Evolutionary conservation across 2,329 filamentous ascomycete genomes (phyloP).

Genomic region (Fusarium pilosicola): DNA sequence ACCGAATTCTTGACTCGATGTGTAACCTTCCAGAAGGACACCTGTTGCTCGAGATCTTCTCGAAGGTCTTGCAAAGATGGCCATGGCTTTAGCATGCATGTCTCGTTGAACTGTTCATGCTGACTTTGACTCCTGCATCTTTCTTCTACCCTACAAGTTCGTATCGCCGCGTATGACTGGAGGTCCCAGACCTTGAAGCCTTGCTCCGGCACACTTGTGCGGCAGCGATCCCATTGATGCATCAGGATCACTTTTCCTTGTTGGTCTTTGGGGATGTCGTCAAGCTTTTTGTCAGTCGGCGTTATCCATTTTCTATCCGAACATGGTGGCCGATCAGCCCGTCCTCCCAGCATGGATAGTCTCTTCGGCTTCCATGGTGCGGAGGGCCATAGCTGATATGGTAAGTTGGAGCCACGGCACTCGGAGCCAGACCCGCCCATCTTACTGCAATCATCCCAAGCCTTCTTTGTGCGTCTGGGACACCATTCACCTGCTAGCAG

Average conservation of each 20-base stretch:
- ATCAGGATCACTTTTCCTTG: neutral
- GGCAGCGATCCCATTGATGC: neutral
- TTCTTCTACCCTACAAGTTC: neutral
- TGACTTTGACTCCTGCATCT: neutral
- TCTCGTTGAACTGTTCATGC: neutral
- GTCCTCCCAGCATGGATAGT: neutral
- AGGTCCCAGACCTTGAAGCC: neutral
- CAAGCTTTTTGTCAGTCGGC: accelerated
- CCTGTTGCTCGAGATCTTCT: neutral
- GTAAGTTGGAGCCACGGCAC: neutral
- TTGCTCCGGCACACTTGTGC: neutral
- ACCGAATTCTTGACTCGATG: accelerated
- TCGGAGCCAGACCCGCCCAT: neutral
- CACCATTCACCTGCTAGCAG: neutral
- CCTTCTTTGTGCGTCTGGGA: neutral
- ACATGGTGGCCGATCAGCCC: neutral
- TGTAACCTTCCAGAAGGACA: neutral
- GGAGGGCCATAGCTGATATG: neutral
- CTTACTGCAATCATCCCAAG: neutral
- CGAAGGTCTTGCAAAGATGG: neutral
- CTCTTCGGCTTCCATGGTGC: neutral
- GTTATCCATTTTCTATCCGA: neutral
- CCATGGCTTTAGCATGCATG: neutral
- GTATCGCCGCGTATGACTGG: neutral
- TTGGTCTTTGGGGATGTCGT: accelerated